Evolutionary conservation across 768 basidiomycete species (phyloP).

Genomic region (Leccinum olivaceopallidum): DNA sequence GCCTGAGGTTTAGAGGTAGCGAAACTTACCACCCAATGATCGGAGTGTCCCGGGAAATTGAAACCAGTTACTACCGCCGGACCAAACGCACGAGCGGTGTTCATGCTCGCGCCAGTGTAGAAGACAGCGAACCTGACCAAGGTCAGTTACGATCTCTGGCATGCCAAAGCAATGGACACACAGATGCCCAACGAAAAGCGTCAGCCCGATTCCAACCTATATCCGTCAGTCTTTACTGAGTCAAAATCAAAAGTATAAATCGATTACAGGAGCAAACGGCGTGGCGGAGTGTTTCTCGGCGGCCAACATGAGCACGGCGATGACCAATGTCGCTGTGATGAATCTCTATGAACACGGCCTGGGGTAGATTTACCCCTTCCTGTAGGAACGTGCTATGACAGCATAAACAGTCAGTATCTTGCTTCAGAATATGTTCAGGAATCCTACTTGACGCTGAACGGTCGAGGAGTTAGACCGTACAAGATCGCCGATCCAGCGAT

Average conservation of each 20-base stretch:
- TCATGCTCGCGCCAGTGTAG: slow-evolving; percentile 69
- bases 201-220: slow-evolving; percentile 65
- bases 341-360: slow-evolving; percentile 74
- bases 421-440: slow-evolving; percentile 12
- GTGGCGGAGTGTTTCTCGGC: slow-evolving; percentile 67
- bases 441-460: slow-evolving; percentile 52
- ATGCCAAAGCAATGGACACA: slow-evolving; percentile 29
- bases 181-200: slow-evolving; percentile 63
- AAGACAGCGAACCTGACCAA: slow-evolving; percentile 51
- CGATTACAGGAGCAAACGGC: slow-evolving; percentile 62
- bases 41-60: slow-evolving; percentile 30
- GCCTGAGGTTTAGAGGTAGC: background rate
- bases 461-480: slow-evolving; percentile 52
- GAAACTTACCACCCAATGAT: slow-evolving; percentile 64
- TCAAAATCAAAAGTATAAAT: background rate
- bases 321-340: slow-evolving; percentile 56
- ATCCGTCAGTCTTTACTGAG: slow-evolving; percentile 4
- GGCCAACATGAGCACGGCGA: slow-evolving; percentile 70
- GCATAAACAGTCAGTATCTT: slow-evolving; percentile 5
- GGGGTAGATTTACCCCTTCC: slow-evolving; percentile 47
- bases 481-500: slow-evolving; percentile 60
- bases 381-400: slow-evolving; percentile 47
- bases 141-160: background rate
- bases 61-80: slow-evolving; percentile 70
- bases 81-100: slow-evolving; percentile 69